These are phyloP conservation scores for Canavalia gladiata DNA, from an alignment of 306 rosid genomes.

Conservation along the genomic window DNA sequence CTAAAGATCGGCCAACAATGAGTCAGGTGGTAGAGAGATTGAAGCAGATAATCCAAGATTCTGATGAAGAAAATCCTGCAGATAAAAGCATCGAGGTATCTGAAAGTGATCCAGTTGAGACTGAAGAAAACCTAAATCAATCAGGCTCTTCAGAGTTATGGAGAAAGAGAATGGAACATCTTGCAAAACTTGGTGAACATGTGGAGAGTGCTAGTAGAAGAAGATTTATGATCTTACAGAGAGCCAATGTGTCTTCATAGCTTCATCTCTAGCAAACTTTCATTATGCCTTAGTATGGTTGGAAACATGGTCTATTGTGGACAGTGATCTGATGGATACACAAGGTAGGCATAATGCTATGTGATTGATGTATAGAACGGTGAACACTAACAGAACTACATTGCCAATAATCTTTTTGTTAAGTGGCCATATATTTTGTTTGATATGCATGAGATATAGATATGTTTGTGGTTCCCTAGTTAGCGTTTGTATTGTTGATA, in stretches of 20 bases:
- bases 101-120: constrained; percentile 49
- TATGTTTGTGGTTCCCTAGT: neutral
- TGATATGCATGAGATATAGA: constrained; percentile 10
- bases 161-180: constrained; percentile 82
- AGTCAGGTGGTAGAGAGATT: constrained; percentile 71
- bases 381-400: neutral
- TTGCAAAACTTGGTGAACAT: constrained; percentile 83
- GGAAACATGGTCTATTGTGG: constrained; percentile 22
- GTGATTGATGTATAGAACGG: constrained; percentile 29
- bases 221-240: constrained; percentile 77
- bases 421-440: constrained; percentile 38
- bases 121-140: constrained; percentile 42
- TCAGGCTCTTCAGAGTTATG: constrained; percentile 59
- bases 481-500: constrained; percentile 25
- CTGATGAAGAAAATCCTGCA: constrained; percentile 46
- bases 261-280: constrained; percentile 2
- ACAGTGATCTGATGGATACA: neutral
- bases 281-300: neutral
- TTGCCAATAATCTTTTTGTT: constrained; percentile 9
- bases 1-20: constrained; percentile 82
- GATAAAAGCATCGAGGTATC: constrained; percentile 41
- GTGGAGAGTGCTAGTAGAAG: constrained; percentile 71
- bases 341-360: neutral
- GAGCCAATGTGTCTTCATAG: constrained; percentile 58
- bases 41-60: constrained; percentile 65